Evolutionary conservation across 306 rosid species (phyloP), one percentile per base, ranked within the genome.

Genomic region (Rosa persica): DNA sequence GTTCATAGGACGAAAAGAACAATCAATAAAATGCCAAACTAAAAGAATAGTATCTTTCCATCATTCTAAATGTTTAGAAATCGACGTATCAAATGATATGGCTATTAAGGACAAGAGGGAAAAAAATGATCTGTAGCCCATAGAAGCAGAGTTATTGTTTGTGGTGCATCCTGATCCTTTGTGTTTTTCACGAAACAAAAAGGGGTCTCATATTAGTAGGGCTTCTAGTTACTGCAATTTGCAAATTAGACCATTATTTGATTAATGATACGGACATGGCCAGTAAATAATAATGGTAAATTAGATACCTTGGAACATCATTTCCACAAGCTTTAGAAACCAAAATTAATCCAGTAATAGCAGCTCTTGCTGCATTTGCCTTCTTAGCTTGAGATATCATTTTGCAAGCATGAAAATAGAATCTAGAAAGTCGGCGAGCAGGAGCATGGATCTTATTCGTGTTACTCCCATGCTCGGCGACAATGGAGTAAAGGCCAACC

Each of bases 271-370:
- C 51, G 43, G 36, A 30, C 48, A 51, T 19, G 38, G 60, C 27
- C 60, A 20, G 60, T 64, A 27, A 72, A 39, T 25, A 8, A 72
- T 4, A 23, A 40, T 12, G 38, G 27, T 30, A 4, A 43, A 43
- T 46, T 27, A 52, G 52, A 25, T 88, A 93, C 98, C 98, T 93
- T 57, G 94, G 95, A 81, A 93, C 98, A 76, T 93, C 98, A 85
- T 93, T 89, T 79, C 98, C 97, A 82, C 97, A 93, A 72, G 97
- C 90, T 83, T 93, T 93, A 48, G 97, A 89, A 74, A 93, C 95
- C 89, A 91, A 84, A 67, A 93, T 90, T 83, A 91, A 83, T 80
- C 98, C 98, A 3, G 92, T 91, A 71, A 91, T 80, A 73, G 82
- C 87, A 77, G 91, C 89, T 80, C 89, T 89, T 52, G 97, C 89